Base-by-base conservation (phyloP, 1,284 basidiomycete species). In the Trichosporon ovoides region DNA sequence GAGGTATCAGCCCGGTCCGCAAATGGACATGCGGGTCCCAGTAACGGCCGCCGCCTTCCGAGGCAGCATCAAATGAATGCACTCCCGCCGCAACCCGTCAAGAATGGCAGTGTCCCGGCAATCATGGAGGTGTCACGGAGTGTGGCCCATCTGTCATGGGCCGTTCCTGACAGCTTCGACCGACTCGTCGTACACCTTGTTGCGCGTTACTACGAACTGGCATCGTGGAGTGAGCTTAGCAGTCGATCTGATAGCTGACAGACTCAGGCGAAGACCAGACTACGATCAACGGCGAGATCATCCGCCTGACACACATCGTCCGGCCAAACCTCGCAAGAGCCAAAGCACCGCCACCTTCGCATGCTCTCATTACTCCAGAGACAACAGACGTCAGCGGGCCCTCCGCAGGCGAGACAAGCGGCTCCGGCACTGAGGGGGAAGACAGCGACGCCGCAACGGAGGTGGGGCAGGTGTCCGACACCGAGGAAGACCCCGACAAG, bases 301-400 rank as follows among this genome's bases (percentile, higher is more conserved):
- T 76, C 22, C 70, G 76, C 10, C 50, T 78, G 7, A 78, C 76
- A 11, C 73, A 78, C 59, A 71, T 78, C 53, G 62, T 75, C 24
- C 53, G 70, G 0, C 75, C 76, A 6, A 52, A 63, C 9, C 61
- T 75, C 7, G 67, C 57, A 14, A 65, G 59, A 40, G 66, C 68
- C 0, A 59, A 43, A 7, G 49, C 56, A 0, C 56, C 35, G 12
- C 16, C 60, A 10, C 18, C 57, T 2, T 37, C 51, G 9, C 53
- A 66, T 19, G 38, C 60, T 1, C 66, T 74, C 3, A 53, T 67
- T 10, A 78, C 76, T 0, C 76, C 76, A 12, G 76, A 76, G 28
- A 75, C 68, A 7, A 66, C 63, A 7, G 74, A 75, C 35, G 38
- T 67, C 10, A 72, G 70, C 3, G 66, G 60, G 16, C 64, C 62